Conservation (phyloP, 306 rosid genomes). For the Prinsepia uniflora region DNA sequence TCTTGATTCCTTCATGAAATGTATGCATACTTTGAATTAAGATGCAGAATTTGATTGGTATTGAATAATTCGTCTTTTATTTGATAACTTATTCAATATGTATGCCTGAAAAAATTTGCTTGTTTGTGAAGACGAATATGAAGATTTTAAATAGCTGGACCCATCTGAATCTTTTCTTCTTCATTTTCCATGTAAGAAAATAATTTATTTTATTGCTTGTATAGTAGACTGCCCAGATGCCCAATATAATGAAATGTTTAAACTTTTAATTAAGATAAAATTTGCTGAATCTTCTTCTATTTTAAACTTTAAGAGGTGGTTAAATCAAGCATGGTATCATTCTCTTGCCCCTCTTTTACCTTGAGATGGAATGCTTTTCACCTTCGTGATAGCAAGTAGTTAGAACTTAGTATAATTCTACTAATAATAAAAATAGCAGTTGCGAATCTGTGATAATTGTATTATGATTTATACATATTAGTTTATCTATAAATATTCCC, state of each 20-base stretch:
- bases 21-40: background rate
- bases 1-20: slow-evolving; percentile 17
- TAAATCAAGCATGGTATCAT: background rate
- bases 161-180: background rate
- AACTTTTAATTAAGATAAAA: background rate
- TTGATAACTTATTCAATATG: background rate
- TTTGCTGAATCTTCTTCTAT: background rate
- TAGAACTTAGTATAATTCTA: no score
- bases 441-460: background rate
- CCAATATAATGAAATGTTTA: no score
- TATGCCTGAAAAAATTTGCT: background rate
- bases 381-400: background rate
- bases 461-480: background rate
- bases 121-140: background rate
- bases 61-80: background rate
- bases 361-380: background rate
- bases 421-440: background rate
- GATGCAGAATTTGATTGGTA: slow-evolving; percentile 4
- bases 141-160: background rate
- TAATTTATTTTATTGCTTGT: no score
- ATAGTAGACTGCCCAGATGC: no score
- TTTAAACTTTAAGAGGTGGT: background rate
- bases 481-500: background rate
- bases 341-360: background rate
- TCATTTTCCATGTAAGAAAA: no score